A percentile compares a stretch with the other conserved stretches of the same genome.
These are phyloP conservation scores for Diaporthe ampelina DNA, from an alignment of 2,329 filamentous ascomycete species.

Conservation along the genomic window DNA sequence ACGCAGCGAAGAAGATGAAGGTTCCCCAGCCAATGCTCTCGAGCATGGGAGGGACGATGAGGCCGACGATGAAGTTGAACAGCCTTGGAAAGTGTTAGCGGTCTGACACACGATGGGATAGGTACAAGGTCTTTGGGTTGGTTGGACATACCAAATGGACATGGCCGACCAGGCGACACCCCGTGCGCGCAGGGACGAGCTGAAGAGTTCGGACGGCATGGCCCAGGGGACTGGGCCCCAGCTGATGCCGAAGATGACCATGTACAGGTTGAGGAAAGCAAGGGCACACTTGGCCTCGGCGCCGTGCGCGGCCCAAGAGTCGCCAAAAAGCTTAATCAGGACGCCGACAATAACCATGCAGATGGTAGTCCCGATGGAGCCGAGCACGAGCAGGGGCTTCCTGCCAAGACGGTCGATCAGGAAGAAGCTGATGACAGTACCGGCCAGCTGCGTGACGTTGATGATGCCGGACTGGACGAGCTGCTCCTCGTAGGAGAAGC, in stretches of 20 bases:
- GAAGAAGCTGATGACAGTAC: constrained; percentile 61
- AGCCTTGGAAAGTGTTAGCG: constrained; percentile 50
- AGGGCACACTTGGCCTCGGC: constrained; percentile 42
- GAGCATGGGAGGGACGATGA: constrained; percentile 44
- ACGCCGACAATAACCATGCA: constrained; percentile 65
- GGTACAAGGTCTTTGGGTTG: neutral
- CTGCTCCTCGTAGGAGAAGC: constrained; percentile 58
- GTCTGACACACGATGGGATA: constrained; percentile 24
- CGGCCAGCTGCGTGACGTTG: constrained; percentile 60
- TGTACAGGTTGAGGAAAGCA: constrained; percentile 30
- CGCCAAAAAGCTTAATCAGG: constrained; percentile 65
- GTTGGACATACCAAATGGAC: constrained; percentile 45
- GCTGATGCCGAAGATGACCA: constrained; percentile 26
- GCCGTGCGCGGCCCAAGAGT: constrained; percentile 64
- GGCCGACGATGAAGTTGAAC: constrained; percentile 55
- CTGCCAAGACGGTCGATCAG: constrained; percentile 63
- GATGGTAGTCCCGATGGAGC: constrained; percentile 59
- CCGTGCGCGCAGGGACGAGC: constrained; percentile 49
- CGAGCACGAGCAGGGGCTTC: constrained; percentile 59
- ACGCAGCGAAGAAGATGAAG: constrained; percentile 70
- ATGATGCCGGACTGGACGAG: constrained; percentile 63
- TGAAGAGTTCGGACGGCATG: constrained; percentile 50
- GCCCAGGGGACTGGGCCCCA: constrained; percentile 34
- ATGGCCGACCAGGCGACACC: constrained; percentile 55
- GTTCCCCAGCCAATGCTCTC: constrained; percentile 63